Base-by-base conservation (phyloP, 768 basidiomycete genomes). In the Boletus tomentosulus region DNA sequence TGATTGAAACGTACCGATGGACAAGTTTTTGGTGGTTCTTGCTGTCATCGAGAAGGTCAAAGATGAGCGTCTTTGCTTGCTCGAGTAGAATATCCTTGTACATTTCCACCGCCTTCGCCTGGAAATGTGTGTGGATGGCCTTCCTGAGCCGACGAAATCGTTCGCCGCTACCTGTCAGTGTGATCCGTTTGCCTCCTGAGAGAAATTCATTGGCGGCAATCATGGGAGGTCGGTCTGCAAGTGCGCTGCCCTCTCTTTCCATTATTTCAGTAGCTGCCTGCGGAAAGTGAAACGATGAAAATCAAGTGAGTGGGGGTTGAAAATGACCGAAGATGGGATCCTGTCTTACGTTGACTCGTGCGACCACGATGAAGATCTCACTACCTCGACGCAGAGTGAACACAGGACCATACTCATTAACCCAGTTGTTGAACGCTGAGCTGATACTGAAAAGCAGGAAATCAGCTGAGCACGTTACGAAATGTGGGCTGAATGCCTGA, bases 231-330 rank as follows among this genome's bases (percentile, higher is more conserved):
- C 83, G 68, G 61, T 84, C 83, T 0, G 69, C 76, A 10, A 79
- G 70, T 1, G 71, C 62, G 0, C 77, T 76, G 1, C 82, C 81
- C 59, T 83, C 81, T 48, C 79, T 78, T 64, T 84, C 83, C 81
- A 84, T 79, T 44, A 85, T 78, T 9, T 84, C 82, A 0, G 79
- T 73, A 0, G 82, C 81, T 10, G 79, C 81, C 65, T 83, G 43
- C 1, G 22, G 2, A 4, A 9, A 11, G n/a, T 42, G 12, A 12
- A 25, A 39, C 27, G 27, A 6, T 27, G 27, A 27, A 3, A 27
- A 27, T 27, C 2, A 27, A 27, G 27, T 6, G 27, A 27, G 6
- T 27, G 27, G 6, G 27, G 6, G 27, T 27, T 27, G 11, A 12
- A 33, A 11, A 34, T 12, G 4, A 34, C 11, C 33, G 4, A 12